Evolutionary conservation across 495 filamentous ascomycete genomes (phyloP), one percentile per base, ranked within the genome.

Genomic region (Xylaria sp.): DNA sequence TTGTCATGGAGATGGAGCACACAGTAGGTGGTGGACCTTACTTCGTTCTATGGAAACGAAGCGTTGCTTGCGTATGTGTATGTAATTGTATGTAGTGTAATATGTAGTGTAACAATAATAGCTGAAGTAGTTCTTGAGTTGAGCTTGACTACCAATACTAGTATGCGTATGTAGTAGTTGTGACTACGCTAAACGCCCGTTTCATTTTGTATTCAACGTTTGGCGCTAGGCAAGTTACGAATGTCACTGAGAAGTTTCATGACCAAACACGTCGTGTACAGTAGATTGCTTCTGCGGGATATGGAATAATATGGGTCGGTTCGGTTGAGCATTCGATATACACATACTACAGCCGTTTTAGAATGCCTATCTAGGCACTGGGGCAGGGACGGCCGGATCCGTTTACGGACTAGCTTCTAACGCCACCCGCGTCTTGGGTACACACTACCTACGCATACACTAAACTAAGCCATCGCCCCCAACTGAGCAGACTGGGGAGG

Each of bases 361-460:
- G 3, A 37, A 8, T n/a, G 35, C 35, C 4, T 37, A 37, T 37
- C 35, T 37, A 8, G 35, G 8, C 8, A 37, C 35, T 37, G 35
- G 8, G 3, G 35, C 35, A 37, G 35, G 35, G 35, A 46, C 44
- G 44, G 44, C 5, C 44, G 44, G 9, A 35, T n/a, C 55, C 31
- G 29, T 53, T 53, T 55, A 15, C 57, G 1, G 57, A 59, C 57
- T 59, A 35, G 53, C 29, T 35, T 58, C 29, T 58, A 37, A 40
- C 63, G 46, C 63, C 63, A 66, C 63, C 31, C 8, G 21, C 46
- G 31, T 63, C 12, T 41, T 15, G 53, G 1, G 5, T 11, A 2
- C 26, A 52, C 21, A 12, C 21, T n/a, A n/a, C n/a, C n/a, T n/a
- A n/a, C n/a, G n/a, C n/a, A n/a, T n/a, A n/a, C n/a, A n/a, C n/a